phyloP scores from a whole-genome alignment of 148 eudicot genomes.

The Suaeda aralocaspica region DNA sequence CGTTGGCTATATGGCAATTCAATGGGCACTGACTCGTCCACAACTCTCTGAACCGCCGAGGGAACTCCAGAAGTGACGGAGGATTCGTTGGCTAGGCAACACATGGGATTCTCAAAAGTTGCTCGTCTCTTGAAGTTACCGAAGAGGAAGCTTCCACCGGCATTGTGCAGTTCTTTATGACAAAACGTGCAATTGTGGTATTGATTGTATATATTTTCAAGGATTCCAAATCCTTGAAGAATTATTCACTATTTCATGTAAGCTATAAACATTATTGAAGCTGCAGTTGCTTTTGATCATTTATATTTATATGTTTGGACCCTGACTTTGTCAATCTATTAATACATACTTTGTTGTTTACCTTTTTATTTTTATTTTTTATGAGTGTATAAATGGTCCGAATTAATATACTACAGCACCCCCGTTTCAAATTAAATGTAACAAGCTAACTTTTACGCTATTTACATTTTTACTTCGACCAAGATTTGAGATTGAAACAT shows the following conservation, averaged over 20 bases:
- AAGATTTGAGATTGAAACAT: too few relatives aligned
- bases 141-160: constrained; percentile 30
- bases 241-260: not conserved
- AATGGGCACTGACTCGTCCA: constrained; percentile 40
- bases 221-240: not conserved
- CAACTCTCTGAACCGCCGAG: constrained; percentile 21
- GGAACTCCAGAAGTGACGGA: constrained; percentile 24
- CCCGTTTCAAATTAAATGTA: too few relatives aligned
- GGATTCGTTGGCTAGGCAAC: constrained; percentile 27
- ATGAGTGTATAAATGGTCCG: too few relatives aligned
- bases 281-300: too few relatives aligned
- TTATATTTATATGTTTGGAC: too few relatives aligned
- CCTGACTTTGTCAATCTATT: too few relatives aligned
- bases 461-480: too few relatives aligned
- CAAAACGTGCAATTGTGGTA: constrained; percentile 34
- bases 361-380: too few relatives aligned
- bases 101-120: constrained; percentile 36
- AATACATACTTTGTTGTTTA: too few relatives aligned
- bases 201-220: constrained; percentile 17
- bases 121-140: constrained; percentile 34
- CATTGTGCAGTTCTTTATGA: constrained; percentile 34
- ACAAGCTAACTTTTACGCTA: too few relatives aligned
- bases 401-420: too few relatives aligned
- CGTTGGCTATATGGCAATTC: constrained; percentile 50
- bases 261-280: too few relatives aligned